Conservation (phyloP, 75 land plant species). For the Chamaecyparis obtusa region DNA sequence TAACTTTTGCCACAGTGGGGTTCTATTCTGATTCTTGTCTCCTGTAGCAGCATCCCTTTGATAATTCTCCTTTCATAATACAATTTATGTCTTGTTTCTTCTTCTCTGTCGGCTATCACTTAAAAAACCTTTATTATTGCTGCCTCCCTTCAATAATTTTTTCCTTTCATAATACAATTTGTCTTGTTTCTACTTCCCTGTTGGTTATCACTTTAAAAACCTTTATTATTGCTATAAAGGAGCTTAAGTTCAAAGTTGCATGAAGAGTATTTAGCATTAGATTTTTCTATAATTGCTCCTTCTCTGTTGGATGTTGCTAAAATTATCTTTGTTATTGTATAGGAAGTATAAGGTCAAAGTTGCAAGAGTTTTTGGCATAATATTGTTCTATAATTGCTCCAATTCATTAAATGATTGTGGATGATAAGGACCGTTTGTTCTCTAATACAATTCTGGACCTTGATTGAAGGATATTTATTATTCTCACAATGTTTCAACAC, state of each 20-base stretch:
- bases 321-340: background rate
- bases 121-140: background rate
- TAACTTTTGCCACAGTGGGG: background rate
- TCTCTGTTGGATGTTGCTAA: background rate
- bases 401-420: background rate
- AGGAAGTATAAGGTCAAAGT: background rate
- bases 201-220: background rate
- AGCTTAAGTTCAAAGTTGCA: background rate
- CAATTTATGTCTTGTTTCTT: background rate
- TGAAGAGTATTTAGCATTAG: background rate
- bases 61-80: too few species aligned
- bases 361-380: background rate
- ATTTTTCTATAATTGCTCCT: background rate
- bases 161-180: too few species aligned
- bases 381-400: background rate
- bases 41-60: background rate
- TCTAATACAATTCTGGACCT: background rate
- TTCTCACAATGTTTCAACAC: background rate
- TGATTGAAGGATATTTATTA: background rate
- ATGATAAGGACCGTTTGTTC: background rate
- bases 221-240: background rate
- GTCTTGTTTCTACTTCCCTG: background rate
- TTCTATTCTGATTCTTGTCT: background rate
- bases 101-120: background rate
- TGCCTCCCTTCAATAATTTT: background rate